Percentiles rank a stretch among this genome's conserved stretches.
phyloP scores from a whole-genome alignment of 208 protist species.

The Zelonia costaricensis region DNA sequence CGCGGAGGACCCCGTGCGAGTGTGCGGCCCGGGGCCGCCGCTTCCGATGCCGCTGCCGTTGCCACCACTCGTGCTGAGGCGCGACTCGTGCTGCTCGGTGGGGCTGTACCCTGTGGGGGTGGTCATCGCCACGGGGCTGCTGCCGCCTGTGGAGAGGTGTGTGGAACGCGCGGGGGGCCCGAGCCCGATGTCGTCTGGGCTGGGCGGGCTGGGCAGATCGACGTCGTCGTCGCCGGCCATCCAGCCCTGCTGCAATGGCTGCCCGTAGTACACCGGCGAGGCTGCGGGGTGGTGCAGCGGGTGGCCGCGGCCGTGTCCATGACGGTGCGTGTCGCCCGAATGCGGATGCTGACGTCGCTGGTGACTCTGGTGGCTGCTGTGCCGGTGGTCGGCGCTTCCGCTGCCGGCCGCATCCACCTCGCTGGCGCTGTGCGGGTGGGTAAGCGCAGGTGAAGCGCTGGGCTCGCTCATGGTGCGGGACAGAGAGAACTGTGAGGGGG shows the following conservation, averaged over 20 bases:
- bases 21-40: no score
- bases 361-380: background rate
- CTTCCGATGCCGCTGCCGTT: background rate
- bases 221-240: background rate
- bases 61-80: background rate
- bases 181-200: constrained; percentile 21
- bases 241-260: background rate
- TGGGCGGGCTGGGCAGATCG: constrained; percentile 15
- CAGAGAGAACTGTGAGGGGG: background rate
- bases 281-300: background rate
- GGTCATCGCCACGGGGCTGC: background rate
- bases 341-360: background rate
- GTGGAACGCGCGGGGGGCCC: background rate
- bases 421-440: background rate
- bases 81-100: background rate
- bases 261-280: background rate
- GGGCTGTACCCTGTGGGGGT: background rate
- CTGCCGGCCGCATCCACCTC: background rate
- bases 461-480: constrained; percentile 3
- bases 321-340: no score
- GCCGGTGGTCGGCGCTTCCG: background rate
- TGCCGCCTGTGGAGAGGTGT: background rate
- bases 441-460: background rate
- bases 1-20: background rate
- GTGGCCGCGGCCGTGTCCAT: no score